Percentiles rank a stretch among this genome's conserved stretches.
Evolutionary conservation across 371 early-diverging fungal species (phyloP).

Genomic region (Coemansia sp.): DNA sequence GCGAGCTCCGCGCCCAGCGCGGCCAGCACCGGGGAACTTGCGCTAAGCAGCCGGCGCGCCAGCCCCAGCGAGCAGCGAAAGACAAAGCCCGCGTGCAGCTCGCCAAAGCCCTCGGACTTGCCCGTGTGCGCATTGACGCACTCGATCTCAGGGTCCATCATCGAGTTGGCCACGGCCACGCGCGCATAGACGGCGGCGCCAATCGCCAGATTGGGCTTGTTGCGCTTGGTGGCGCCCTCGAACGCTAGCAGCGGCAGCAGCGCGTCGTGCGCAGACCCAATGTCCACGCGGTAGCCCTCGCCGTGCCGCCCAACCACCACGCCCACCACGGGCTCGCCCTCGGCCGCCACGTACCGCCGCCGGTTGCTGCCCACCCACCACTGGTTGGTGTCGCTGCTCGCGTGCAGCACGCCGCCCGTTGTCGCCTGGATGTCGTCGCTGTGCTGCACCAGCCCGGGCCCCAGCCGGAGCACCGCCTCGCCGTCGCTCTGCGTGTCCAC

Average conservation of each 20-base stretch:
- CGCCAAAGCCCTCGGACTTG: constrained; percentile 65
- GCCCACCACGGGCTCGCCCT: constrained; percentile 87
- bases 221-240: constrained; percentile 92
- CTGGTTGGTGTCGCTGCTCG: constrained; percentile 57
- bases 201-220: constrained; percentile 79
- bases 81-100: constrained; percentile 59
- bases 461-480: constrained; percentile 57
- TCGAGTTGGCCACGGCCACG: constrained; percentile 81
- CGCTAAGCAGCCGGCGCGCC: constrained; percentile 66
- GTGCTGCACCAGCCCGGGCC: constrained; percentile 77
- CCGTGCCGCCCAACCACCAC: constrained; percentile 64
- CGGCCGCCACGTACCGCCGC: constrained; percentile 84
- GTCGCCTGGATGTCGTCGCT: constrained; percentile 62
- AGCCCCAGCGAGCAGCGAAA: constrained; percentile 71
- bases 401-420: constrained; percentile 73
- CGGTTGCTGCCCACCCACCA: constrained; percentile 84
- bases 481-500: constrained; percentile 45
- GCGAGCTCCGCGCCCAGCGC: constrained; percentile 71
- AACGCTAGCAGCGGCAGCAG: constrained; percentile 78
- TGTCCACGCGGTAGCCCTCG: constrained; percentile 88
- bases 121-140: constrained; percentile 73
- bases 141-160: constrained; percentile 95
- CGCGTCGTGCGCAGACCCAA: constrained; percentile 88
- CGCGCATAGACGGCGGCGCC: constrained; percentile 84
- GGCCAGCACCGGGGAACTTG: constrained; percentile 65